Evolutionary conservation across 2,329 filamentous ascomycete genomes (phyloP).

Genomic region (Penicillium rolfsii): DNA sequence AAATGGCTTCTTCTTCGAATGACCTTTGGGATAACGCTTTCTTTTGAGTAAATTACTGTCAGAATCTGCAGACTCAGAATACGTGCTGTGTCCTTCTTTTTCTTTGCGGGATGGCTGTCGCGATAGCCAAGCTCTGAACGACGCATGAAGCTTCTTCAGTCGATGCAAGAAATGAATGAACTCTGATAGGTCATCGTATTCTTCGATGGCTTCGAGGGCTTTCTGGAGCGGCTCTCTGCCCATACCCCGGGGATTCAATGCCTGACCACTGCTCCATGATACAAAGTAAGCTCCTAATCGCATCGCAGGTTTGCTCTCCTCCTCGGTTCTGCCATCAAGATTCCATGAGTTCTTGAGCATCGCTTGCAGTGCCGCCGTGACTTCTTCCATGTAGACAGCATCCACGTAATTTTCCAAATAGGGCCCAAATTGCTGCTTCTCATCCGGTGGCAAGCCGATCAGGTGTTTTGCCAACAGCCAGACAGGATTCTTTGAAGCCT

Average conservation of each 20-base stretch:
- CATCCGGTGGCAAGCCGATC: slow-evolving; percentile 23
- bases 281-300: slow-evolving; percentile 18
- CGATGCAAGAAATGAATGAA: slow-evolving; percentile 38
- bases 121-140: slow-evolving; percentile 22
- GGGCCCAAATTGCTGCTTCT: slow-evolving; percentile 17
- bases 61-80: background rate
- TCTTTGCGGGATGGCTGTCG: background rate
- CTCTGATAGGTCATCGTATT: slow-evolving; percentile 18
- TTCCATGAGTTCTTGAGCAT: slow-evolving; percentile 19
- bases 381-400: slow-evolving; percentile 18
- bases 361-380: slow-evolving; percentile 21
- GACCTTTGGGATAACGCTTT: slow-evolving; percentile 44
- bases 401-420: slow-evolving; percentile 9
- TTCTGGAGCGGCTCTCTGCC: background rate
- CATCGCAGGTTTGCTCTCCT: slow-evolving; percentile 17
- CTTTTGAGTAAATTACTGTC: slow-evolving; percentile 6
- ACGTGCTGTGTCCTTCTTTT: background rate
- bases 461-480: slow-evolving; percentile 37
- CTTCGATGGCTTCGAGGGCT: slow-evolving; percentile 10
- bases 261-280: slow-evolving; percentile 15
- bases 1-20: slow-evolving; percentile 17
- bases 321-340: background rate
- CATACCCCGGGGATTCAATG: slow-evolving; percentile 3
- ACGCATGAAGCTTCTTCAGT: slow-evolving; percentile 30
- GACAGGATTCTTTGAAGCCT: slow-evolving; percentile 4